These are phyloP conservation scores for Trichoderma koningii DNA, from an alignment of 2,329 filamentous ascomycete species.

Conservation along the genomic window DNA sequence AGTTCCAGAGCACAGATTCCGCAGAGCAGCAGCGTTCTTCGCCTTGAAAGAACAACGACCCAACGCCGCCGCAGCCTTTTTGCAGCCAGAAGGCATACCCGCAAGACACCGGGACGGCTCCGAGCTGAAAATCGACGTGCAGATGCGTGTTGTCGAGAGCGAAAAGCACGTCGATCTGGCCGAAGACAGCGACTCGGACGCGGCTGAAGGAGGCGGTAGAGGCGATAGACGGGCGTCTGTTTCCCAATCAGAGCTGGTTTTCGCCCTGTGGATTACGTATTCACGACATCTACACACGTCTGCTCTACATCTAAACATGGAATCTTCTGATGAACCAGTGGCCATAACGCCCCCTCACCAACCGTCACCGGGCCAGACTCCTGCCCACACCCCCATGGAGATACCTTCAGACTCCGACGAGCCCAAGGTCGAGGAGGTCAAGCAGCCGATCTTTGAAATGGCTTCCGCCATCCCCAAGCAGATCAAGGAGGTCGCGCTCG, in stretches of 20 bases:
- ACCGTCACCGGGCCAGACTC: conserved; percentile 72
- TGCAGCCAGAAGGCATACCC: conserved; percentile 79
- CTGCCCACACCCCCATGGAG: conserved; percentile 58
- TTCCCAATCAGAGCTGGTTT: conserved; percentile 74
- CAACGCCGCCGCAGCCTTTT: conserved; percentile 76
- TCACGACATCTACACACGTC: conserved; percentile 82
- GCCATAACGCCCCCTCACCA: conserved; percentile 73
- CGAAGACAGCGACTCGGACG: conserved; percentile 57
- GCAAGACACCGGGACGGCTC: conserved; percentile 89
- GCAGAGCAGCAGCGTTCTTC: conserved; percentile 81
- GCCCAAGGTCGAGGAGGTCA: conserved; percentile 42
- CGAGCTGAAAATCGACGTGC: conserved; percentile 90
- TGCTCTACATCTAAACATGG: conserved; percentile 51
- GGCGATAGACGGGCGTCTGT: conserved; percentile 49
- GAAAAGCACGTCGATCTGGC: conserved; percentile 66
- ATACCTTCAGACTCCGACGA: conserved; percentile 54
- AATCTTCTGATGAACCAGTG: conserved; percentile 64
- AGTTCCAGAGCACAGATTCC: conserved; percentile 93
- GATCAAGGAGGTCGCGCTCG: conserved; percentile 58
- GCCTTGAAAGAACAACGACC: conserved; percentile 80
- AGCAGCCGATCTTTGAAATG: conserved; percentile 37
- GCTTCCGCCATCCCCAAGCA: conserved; percentile 57
- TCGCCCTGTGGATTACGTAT: conserved; percentile 96
- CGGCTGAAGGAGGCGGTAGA: conserved; percentile 39
- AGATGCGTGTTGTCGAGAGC: conserved; percentile 94